Base-by-base conservation (phyloP, 2,329 filamentous ascomycete genomes). In the Paracamarosporium sp. region DNA sequence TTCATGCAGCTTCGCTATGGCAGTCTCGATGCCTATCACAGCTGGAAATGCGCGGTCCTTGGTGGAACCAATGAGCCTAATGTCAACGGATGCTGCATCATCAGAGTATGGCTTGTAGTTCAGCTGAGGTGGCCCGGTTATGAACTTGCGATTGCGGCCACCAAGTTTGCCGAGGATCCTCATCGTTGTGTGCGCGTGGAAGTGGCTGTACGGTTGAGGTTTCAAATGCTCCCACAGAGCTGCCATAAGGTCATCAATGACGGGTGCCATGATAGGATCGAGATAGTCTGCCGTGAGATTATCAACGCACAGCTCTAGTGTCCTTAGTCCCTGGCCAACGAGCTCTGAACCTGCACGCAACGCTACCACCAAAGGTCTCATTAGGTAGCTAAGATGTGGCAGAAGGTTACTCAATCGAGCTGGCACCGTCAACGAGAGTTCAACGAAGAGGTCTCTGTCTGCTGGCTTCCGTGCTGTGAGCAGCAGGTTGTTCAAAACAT, bases 171-270 rank as follows among this genome's bases (percentile, higher is more conserved):
- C 95, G 1, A 99, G 84, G 56, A 99, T 99, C 44, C 95, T 85
- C 89, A 99, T 96, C 0, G 95, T 98, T 0, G 95, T 98, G 73
- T 99, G 95, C 0, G 96, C 92, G 72, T 98, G 94, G 76, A 97
- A 97, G 76, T 99, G 96, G 68, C 91, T 97, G 76, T 99, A 97
- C 0, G 95, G 95, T 61, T 93, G 90, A 7, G 95, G 96, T 68
- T 90, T 91, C 40, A 99, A 84, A 75, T 99, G 96, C 62, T 97
- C 93, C 84, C 96, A 99, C 1, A 99, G 83, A 1, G 94, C 94
- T 45, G 93, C 95, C 95, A 99, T 99, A 43, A 99, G 83, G 72
- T 99, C 95, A 68, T 99, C 94, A 76, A 99, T 98, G 25, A 98
- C 96, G 0, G 95, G 96, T 2, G 94, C 92, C 94, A 99, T 99